Base-by-base conservation (phyloP, 2,329 filamentous ascomycete species). In the Claviceps pazoutovae region DNA sequence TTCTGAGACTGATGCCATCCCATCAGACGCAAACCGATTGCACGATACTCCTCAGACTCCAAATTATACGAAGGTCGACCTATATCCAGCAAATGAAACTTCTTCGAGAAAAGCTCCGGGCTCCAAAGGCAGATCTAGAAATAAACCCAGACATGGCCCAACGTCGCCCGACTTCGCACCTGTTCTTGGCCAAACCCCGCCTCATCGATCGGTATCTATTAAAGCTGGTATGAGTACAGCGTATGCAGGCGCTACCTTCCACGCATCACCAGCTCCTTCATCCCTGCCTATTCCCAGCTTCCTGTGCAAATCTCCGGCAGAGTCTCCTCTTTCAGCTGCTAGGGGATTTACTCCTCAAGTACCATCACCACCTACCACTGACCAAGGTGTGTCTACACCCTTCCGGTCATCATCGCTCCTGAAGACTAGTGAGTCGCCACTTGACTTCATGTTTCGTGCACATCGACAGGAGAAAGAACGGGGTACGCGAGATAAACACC, bases 181-280 rank as follows among this genome's bases (percentile, higher is more conserved):
- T 17, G 62, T 64, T 17, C 70, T 66, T 30, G 69, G 69, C 21
- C 68, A 68, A 47, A 79, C 74, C 17, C 68, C 61, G 21, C 66
- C 67, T 17, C 61, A 63, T 11, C 70, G 74, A 49, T 69, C 68
- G 16, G 62, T 63, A 8, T 64, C 68, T 34, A 63, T 71, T 56
- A 75, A 74, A 61, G 67, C 74, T 46, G 66, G 67, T 48, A 67
- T 67, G 34, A 68, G 68, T 48, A 73, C 80, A 54, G 82, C 84
- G 46, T 98, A 95, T 68, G 93, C 93, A 41, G 93, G 91, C 14
- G 86, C 91, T 37, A 94, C 89, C 5, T 98, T 97, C 66, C 90
- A 96, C 67, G 87, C 89, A 42, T 97, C 93, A 8, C 93, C 93
- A 19, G 91, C 90, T 1, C 86, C 93, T 0, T 94, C 89, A 8